A percentile compares a stretch with the other conserved stretches of the same genome.
Conservation (phyloP, 768 basidiomycete genomes). For the Agaricus subrufescens region DNA sequence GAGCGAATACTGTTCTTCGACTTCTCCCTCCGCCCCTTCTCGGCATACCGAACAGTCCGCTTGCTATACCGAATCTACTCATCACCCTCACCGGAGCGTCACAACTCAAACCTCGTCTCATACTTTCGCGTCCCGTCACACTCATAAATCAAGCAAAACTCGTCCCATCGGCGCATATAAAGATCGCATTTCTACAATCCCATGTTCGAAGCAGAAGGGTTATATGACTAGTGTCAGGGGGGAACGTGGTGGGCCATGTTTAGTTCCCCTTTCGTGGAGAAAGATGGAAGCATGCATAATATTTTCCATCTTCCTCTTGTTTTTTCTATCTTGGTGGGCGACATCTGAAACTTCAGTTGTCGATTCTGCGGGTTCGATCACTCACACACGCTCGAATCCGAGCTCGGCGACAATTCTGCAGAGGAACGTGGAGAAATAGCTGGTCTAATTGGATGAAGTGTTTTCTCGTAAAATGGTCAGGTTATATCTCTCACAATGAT, state of each 20-base stretch:
- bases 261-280: constrained; percentile 4
- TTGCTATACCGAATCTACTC: too few relatives aligned
- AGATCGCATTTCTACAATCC: background rate
- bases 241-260: constrained; percentile 2
- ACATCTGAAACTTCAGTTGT: background rate
- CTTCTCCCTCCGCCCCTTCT: constrained; percentile 2
- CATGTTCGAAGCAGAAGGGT: background rate
- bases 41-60: background rate
- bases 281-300: constrained; percentile 9
- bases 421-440: background rate
- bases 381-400: background rate
- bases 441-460: too few relatives aligned
- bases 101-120: background rate
- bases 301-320: constrained; percentile 9
- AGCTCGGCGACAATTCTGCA: background rate
- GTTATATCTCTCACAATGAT: too few relatives aligned
- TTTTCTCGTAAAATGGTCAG: too few relatives aligned
- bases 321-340: constrained; percentile 5
- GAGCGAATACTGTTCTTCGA: too few relatives aligned
- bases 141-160: background rate
- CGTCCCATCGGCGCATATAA: background rate
- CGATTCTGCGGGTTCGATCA: background rate
- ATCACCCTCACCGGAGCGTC: too few relatives aligned
- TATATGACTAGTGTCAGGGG: constrained; percentile 2
- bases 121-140: constrained; percentile 1